Evolutionary conservation across 169 alveolate genomes (phyloP).

Genomic region (Perkinsus chesapeaki): DNA sequence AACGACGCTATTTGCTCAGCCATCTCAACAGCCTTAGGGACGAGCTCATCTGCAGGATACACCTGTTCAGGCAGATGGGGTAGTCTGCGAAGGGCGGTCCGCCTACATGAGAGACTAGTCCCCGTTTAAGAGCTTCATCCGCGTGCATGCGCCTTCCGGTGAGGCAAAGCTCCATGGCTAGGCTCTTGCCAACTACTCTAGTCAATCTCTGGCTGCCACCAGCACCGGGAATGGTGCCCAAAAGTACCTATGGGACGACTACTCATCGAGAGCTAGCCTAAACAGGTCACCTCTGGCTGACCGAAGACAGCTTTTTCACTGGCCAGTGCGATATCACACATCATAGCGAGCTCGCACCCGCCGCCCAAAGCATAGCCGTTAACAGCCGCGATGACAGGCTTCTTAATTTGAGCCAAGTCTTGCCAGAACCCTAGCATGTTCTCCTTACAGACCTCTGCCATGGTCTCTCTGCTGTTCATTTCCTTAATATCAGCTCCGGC

Average conservation of each 20-base stretch:
- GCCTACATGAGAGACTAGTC: conserved; percentile 35
- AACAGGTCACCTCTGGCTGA: conserved; percentile 53
- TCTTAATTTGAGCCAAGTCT: conserved; percentile 35
- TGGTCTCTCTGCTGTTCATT: conserved; percentile 46
- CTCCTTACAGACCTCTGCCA: conserved; percentile 38
- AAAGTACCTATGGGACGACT: neutral
- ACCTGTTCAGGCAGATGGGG: neutral
- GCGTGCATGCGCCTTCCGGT: conserved; percentile 33
- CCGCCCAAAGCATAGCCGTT: conserved; percentile 75
- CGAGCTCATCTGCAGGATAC: conserved; percentile 25
- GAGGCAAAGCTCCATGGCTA: conserved; percentile 47
- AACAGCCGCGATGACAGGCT: conserved; percentile 68
- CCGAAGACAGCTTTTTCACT: conserved; percentile 63
- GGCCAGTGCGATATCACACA: conserved; percentile 65
- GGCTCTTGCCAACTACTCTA: conserved; percentile 56
- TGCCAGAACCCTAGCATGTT: conserved; percentile 55
- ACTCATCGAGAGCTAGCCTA: conserved; percentile 1
- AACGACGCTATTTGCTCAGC: conserved; percentile 23
- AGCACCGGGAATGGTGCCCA: conserved; percentile 59
- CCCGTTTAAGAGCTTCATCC: conserved; percentile 50
- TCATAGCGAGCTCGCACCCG: conserved; percentile 71
- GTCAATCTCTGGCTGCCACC: conserved; percentile 71
- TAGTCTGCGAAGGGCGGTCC: neutral
- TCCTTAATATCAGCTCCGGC: conserved; percentile 86
- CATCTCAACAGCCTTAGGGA: conserved; percentile 23